Evolutionary conservation across 441 rosid species (phyloP), one percentile per base, ranked within the genome.

Genomic region (Gossypium gossypioides): DNA sequence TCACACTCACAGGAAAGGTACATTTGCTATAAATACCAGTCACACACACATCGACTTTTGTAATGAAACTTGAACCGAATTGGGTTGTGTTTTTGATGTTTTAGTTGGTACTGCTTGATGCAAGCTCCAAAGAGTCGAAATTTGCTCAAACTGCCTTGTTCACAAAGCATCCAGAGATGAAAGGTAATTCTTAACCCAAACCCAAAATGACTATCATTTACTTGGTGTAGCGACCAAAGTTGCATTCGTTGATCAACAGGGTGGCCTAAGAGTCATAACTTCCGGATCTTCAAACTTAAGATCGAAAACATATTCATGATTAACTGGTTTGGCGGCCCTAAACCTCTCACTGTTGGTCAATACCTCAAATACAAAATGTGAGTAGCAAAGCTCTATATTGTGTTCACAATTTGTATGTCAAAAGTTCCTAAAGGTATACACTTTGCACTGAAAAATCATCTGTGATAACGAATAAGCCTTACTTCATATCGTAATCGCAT

Each of bases 271-370:
- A 81, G 48, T 73, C 98, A 94, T 78, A 68, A 87, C 50, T 94
- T 91, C 75, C 81, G 71, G 74, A 32, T 91, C 85, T 94, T 84
- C 83, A 91, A 88, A 77, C 78, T 94, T 25, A 86, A 85, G 32
- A 90, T 91, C 9, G 77, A 77, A 74, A 78, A 89, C 74, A 86
- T 93, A 81, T 93, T 93, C 64, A 71, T 94, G 81, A 90, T 93
- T 18, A 85, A 93, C 68, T 91, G 91, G 96, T 93, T 86, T 60
- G 96, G 98, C 71, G 98, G 97, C 72, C 87, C 92, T 29, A 93
- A 93, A 71, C 91, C 92, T 75, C 79, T 84, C 72, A 85, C 96
- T 2, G 82, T 89, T 12, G 93, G 89, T 21, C 83, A 91, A 77
- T 93, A 93, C 76, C 86, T 91, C 58, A 86, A 84, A 6, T 48